A percentile compares a stretch with the other conserved stretches of the same genome.
These are phyloP conservation scores for Bacidia gigantensis DNA, from an alignment of 495 filamentous ascomycete species.

Conservation along the genomic window DNA sequence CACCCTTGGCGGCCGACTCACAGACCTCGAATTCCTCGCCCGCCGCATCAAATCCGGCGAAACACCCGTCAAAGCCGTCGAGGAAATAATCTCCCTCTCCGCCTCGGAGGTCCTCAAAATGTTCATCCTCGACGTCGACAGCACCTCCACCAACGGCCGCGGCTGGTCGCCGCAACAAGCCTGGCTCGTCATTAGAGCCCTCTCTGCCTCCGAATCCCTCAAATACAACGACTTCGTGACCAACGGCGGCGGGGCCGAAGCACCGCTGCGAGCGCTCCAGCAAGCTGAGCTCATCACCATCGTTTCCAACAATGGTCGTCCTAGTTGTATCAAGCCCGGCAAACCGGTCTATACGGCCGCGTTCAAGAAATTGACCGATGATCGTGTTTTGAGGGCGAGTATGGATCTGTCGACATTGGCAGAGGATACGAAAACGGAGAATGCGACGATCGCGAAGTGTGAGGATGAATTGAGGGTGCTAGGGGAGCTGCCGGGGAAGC, in stretches of 20 bases:
- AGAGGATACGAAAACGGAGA: slow-evolving; percentile 58
- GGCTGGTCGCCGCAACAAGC: slow-evolving; percentile 74
- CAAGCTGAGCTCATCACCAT: slow-evolving; percentile 81
- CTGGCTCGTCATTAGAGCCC: slow-evolving; percentile 69
- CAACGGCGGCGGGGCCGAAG: slow-evolving; percentile 41
- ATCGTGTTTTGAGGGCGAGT: slow-evolving; percentile 55
- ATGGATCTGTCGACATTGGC: slow-evolving; percentile 60
- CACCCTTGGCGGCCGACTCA: slow-evolving; percentile 74
- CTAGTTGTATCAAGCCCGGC: slow-evolving; percentile 59
- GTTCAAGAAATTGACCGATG: slow-evolving; percentile 55
- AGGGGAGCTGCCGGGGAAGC: slow-evolving; percentile 45
- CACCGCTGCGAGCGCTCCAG: slow-evolving; percentile 62
- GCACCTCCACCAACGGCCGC: slow-evolving; percentile 6
- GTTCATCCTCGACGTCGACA: slow-evolving; percentile 54
- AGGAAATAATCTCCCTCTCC: slow-evolving; percentile 76
- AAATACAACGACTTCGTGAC: slow-evolving; percentile 76
- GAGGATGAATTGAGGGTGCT: slow-evolving; percentile 66
- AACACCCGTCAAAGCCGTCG: slow-evolving; percentile 65
- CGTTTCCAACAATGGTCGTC: slow-evolving; percentile 57
- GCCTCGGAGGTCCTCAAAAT: slow-evolving; percentile 86
- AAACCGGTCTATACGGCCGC: slow-evolving; percentile 81
- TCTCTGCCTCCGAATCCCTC: slow-evolving; percentile 47
- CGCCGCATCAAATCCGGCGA: slow-evolving; percentile 85
- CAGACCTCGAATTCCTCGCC: slow-evolving; percentile 85
- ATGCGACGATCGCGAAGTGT: slow-evolving; percentile 56